phyloP scores from a whole-genome alignment of 2,329 filamentous ascomycete genomes.

The Achaetomium macrosporum region DNA sequence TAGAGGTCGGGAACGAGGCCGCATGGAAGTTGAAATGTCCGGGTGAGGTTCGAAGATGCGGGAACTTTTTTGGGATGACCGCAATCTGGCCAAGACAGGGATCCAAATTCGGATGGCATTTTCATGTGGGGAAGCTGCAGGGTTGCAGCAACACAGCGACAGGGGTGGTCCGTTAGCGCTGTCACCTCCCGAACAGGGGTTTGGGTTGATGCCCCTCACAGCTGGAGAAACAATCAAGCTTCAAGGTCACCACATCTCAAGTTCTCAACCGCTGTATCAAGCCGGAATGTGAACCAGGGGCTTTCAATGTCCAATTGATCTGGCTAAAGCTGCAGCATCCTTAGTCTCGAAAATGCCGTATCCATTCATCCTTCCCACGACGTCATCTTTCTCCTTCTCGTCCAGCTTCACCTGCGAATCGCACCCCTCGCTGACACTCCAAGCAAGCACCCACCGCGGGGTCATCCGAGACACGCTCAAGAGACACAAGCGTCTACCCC shows the following conservation, averaged over 20 bases:
- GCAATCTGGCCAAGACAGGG: conserved; percentile 21
- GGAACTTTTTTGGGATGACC: conserved; percentile 7
- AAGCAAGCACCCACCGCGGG: conserved; percentile 75
- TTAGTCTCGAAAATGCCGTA: conserved; percentile 64
- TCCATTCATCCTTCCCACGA: conserved; percentile 82
- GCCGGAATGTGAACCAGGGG: not conserved
- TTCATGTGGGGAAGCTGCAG: not conserved
- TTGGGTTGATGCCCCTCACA: too few relatives aligned
- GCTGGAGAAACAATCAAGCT: too few relatives aligned
- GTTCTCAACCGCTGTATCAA: too few relatives aligned
- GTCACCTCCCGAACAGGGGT: too few relatives aligned
- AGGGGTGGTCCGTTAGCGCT: too few relatives aligned
- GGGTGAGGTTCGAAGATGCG: not conserved
- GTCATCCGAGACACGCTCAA: conserved; percentile 80
- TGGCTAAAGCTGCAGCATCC: not conserved
- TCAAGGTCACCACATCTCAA: too few relatives aligned
- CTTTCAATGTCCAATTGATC: not conserved
- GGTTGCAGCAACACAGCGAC: too few relatives aligned
- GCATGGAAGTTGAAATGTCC: conserved; percentile 25
- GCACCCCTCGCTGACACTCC: conserved; percentile 82
- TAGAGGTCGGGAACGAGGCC: conserved; percentile 7
- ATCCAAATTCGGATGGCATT: conserved; percentile 1
- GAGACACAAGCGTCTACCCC: conserved; percentile 78
- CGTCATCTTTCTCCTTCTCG: conserved; percentile 78
- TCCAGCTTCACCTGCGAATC: conserved; percentile 70